Base-by-base conservation (phyloP, 352 stramenopile species). In the Pythium aphanidermatum region DNA sequence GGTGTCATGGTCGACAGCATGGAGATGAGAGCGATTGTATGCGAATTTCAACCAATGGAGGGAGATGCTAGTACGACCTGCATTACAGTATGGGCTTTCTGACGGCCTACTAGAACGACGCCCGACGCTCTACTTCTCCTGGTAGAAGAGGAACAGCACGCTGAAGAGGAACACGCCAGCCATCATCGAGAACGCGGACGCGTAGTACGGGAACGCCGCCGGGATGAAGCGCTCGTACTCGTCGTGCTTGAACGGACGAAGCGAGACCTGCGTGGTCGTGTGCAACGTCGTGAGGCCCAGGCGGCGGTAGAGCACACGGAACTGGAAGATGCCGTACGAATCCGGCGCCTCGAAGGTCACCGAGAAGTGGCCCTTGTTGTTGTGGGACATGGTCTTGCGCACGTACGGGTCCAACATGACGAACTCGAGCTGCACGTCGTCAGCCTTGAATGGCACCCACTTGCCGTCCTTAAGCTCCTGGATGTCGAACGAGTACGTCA, bases 141-240 rank as follows among this genome's bases (percentile, higher is more conserved):
- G 60, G 58, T 86, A 76, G 48, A 92, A 96, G 19, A 96, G 65
- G 62, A 96, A 96, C 40, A 87, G 81, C 42, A 89, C 65, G 57
- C 74, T 92, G 50, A 96, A 96, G 31, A 96, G 51, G 48, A 96
- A 90, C 45, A 97, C 88, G 28, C 80, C 89, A 7, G 66, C 60
- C 84, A 96, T 96, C 63, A 95, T 89, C 23, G 84, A 92, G 52
- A 97, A 93, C 23, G 83, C 81, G 30, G 78, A 91, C 3, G 79
- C 70, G 60, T 98, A 98, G 74, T 98, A 97, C 31, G 89, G 91
- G 60, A 86, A 97, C 21, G 91, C 91, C 6, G 75, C 80, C 3
- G 84, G 70, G 45, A 98, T 96, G 69, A 97, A 98, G 45, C 91
- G 78, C 63, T 96, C 87, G 71, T 96, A 97, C 67, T 98, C 91